Conservation (phyloP, 2,329 filamentous ascomycete genomes). For the Tetracladium maxilliforme region DNA sequence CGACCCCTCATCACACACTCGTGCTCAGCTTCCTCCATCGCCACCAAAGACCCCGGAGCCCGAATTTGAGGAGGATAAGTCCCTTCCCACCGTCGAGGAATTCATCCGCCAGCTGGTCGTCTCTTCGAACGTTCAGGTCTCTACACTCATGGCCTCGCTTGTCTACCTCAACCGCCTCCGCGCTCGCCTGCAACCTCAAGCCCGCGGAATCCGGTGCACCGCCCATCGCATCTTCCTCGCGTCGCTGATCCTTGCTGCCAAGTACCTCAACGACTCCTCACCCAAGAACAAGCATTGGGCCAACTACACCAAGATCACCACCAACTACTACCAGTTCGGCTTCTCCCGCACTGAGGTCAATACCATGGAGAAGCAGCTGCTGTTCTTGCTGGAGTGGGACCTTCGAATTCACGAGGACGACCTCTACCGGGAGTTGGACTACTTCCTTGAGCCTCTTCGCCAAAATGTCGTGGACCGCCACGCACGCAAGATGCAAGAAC, state of each 20-base stretch:
- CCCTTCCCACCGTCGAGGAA: slow-evolving; percentile 67
- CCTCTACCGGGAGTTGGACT: slow-evolving; percentile 74
- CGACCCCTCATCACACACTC: slow-evolving; percentile 40
- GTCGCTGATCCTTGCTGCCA: slow-evolving; percentile 71
- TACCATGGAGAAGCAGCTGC: slow-evolving; percentile 97
- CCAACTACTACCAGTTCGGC: slow-evolving; percentile 54
- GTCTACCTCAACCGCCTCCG: slow-evolving; percentile 84
- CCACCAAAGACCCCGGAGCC: slow-evolving; percentile 23
- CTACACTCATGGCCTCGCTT: slow-evolving; percentile 91
- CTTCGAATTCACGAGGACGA: slow-evolving; percentile 74
- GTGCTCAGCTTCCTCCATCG: slow-evolving; percentile 22
- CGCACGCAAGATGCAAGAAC: too few species aligned
- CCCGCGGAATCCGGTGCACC: slow-evolving; percentile 91
- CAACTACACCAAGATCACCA: slow-evolving; percentile 70
- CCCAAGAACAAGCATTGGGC: slow-evolving; percentile 99
- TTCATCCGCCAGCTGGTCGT: slow-evolving; percentile 89
- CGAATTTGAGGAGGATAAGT: slow-evolving; percentile 30
- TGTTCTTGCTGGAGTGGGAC: slow-evolving; percentile 91
- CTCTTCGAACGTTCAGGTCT: slow-evolving; percentile 90
- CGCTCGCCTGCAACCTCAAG: slow-evolving; percentile 76
- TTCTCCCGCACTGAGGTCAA: slow-evolving; percentile 95
- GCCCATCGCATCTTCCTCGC: slow-evolving; percentile 96
- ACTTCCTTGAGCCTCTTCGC: slow-evolving; percentile 78
- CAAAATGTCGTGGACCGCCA: too few species aligned
- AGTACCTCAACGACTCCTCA: slow-evolving; percentile 96